These are phyloP conservation scores for Parafenestella ontariensis DNA, from an alignment of 2,329 filamentous ascomycete species.

Conservation along the genomic window DNA sequence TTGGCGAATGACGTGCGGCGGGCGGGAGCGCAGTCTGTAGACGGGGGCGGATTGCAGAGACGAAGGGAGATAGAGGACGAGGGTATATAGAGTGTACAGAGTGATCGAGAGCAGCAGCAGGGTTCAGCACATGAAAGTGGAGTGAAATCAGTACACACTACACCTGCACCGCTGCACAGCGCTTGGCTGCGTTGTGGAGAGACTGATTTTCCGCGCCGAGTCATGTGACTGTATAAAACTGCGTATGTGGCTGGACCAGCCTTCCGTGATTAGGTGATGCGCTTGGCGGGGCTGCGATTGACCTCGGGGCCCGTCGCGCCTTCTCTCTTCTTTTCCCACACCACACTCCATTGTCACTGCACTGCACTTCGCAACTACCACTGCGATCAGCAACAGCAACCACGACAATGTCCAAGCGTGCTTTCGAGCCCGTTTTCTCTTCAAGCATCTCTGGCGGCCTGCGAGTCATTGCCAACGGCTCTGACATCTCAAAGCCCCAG, in stretches of 20 bases:
- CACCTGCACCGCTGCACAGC: conserved; percentile 10
- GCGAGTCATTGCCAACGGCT: conserved; percentile 15
- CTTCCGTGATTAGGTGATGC: not conserved
- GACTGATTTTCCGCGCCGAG: conserved; percentile 7
- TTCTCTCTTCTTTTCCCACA: conserved; percentile 12
- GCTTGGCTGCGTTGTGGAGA: conserved; percentile 14
- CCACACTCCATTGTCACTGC: conserved; percentile 14
- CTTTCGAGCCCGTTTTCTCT: conserved; percentile 20
- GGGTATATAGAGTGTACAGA: conserved; percentile 17
- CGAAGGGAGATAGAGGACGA: conserved; percentile 1
- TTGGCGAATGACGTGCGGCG: conserved; percentile 47
- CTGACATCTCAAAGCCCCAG: conserved; percentile 22
- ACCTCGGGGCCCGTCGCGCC: conserved; percentile 4
- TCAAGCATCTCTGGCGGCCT: conserved; percentile 15
- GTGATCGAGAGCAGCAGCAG: conserved; percentile 24
- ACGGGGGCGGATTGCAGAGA: conserved; percentile 3
- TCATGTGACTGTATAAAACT: conserved; percentile 9
- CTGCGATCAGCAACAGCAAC: conserved; percentile 2
- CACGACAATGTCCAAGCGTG: conserved; percentile 26
- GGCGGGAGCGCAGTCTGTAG: conserved; percentile 14
- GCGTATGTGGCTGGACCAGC: no score
- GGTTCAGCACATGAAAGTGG: conserved; percentile 26
- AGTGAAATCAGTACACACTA: conserved; percentile 29
- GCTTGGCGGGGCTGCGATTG: not conserved
- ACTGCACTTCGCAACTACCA: conserved; percentile 6